Percentiles rank a stretch among this genome's conserved stretches.
Conservation (phyloP, 1,284 basidiomycete genomes). For the Entoloma clypeatum region DNA sequence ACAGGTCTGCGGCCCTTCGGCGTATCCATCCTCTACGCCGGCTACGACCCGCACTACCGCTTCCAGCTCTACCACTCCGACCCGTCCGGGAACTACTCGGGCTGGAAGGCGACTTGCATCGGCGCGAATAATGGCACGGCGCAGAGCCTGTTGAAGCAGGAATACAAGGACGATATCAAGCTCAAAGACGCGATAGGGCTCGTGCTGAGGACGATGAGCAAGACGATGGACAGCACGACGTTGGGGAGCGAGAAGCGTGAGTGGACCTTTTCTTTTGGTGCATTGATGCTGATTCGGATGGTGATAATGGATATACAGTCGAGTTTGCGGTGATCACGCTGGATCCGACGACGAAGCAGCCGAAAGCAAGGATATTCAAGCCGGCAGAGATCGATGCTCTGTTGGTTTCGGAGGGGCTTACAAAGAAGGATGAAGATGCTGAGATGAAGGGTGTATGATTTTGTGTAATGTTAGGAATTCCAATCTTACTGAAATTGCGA, state of each 20-base stretch:
- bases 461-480: constrained; percentile 24
- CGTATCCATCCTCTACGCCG: constrained; percentile 94
- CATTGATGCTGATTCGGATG: neutral
- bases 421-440: constrained; percentile 79
- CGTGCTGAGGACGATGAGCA: constrained; percentile 94
- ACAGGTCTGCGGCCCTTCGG: constrained; percentile 95
- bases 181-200: constrained; percentile 91
- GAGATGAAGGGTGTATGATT: constrained; percentile 57
- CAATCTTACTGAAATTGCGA: constrained; percentile 19
- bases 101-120: constrained; percentile 99
- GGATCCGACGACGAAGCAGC: constrained; percentile 73
- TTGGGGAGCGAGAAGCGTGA: constrained; percentile 91
- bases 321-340: constrained; percentile 94
- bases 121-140: constrained; percentile 96
- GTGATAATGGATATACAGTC: constrained; percentile 47
- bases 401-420: constrained; percentile 79
- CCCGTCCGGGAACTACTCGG: constrained; percentile 97
- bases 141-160: constrained; percentile 93
- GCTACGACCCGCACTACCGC: constrained; percentile 92
- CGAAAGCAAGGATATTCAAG: constrained; percentile 89
- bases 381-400: constrained; percentile 90
- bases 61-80: constrained; percentile 99
- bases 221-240: constrained; percentile 99
- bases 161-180: constrained; percentile 94
- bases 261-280: constrained; percentile 33